These are phyloP conservation scores for Scutellaria barbata DNA, from an alignment of 257 asterid genomes.

Conservation along the genomic window DNA sequence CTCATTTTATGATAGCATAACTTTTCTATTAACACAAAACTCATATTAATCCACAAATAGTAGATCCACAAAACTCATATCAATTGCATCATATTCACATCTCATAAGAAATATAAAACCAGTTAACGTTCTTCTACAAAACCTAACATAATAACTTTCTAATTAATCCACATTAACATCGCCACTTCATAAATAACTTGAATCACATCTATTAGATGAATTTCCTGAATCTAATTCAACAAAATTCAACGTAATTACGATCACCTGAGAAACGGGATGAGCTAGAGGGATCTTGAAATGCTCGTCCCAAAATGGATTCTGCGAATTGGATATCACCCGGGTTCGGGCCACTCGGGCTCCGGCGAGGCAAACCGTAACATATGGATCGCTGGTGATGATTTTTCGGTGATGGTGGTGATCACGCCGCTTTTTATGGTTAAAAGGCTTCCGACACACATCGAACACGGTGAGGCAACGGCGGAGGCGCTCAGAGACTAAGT, in stretches of 20 bases:
- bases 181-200: neutral
- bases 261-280: slow-evolving; percentile 74
- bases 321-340: slow-evolving; percentile 76
- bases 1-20: neutral
- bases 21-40: neutral
- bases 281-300: slow-evolving; percentile 80
- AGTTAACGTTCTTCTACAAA: neutral
- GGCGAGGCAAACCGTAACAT: slow-evolving; percentile 75
- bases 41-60: neutral
- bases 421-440: slow-evolving; percentile 13
- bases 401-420: slow-evolving; percentile 47
- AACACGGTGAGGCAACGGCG: slow-evolving; percentile 75
- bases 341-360: slow-evolving; percentile 91
- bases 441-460: slow-evolving; percentile 59
- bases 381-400: slow-evolving; percentile 93
- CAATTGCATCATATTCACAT: neutral
- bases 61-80: neutral
- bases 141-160: slow-evolving; percentile 3
- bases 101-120: neutral
- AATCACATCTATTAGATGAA: neutral
- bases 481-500: slow-evolving; percentile 74
- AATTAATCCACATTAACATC: neutral
- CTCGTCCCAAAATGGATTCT: slow-evolving; percentile 86
- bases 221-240: neutral
- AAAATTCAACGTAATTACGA: neutral